Base-by-base conservation (phyloP, 2,329 filamentous ascomycete genomes). In the Remersonia thermophila region DNA sequence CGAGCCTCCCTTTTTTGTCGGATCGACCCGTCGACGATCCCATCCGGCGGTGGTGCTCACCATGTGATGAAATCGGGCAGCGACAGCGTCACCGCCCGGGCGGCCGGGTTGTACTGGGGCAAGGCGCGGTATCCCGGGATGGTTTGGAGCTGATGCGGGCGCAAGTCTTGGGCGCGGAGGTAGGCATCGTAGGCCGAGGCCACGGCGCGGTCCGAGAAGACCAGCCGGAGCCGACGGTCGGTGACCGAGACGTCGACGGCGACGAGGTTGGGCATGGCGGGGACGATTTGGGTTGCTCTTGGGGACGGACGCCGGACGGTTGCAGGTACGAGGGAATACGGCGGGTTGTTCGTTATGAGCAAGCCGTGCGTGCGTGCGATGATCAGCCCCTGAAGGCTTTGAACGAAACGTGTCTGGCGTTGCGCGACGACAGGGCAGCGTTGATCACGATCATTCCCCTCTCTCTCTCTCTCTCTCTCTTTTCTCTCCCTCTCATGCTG, bases 41-140 rank as follows among this genome's bases (percentile, higher is more conserved):
- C 5, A 23, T 23, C 9, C 5, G 9, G 20, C 5, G 5, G 9
- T 23, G 20, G 5, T 6, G 27, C 39, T 20, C 26, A 43, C 41
- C 48, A 50, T 16, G 40, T 50, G 29, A 50, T 46, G 33, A 48
- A 49, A n/a, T 26, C 36, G 2, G 48, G 48, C 25, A 50, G 44
- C 5, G 39, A 42, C 2, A 50, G 16, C 14, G 40, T 48, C 33
- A 50, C 47, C 36, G 47, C 43, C 32, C 45, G 49, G 27, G 40
- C 26, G 14, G 35, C 12, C 13, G 37, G 17, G 35, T 43, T 42
- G 2, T 43, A 41, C 17, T 45, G 42, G 4, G 44, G 39, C 17
- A 27, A 17, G n/a, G 47, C 47, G 18, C 33, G 37, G 39, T 50
- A 49, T 15, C 42, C 40, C 8, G 40, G 37, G 29, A 45, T 38